Percentiles rank a stretch among this genome's conserved stretches.
phyloP scores from a whole-genome alignment of 75 land plant species.

The Gnetum montanum region DNA sequence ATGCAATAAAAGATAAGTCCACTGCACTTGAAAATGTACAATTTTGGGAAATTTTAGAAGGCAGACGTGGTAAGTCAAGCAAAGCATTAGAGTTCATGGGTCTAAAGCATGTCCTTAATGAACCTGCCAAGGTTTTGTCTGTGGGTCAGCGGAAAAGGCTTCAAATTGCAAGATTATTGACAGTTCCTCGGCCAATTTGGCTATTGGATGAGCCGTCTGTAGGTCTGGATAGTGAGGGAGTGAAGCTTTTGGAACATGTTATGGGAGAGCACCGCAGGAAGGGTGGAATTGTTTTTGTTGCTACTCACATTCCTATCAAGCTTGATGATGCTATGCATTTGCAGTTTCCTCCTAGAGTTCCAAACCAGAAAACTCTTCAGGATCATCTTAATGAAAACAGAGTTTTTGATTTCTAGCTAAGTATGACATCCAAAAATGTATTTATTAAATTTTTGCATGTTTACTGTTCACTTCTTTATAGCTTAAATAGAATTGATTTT shows the following conservation, averaged over 20 bases:
- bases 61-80: constrained; percentile 42
- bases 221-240: constrained; percentile 49
- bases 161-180: constrained; percentile 67
- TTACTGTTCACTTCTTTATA: too few species aligned
- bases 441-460: too few species aligned
- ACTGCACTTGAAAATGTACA: constrained; percentile 55
- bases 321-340: constrained; percentile 46
- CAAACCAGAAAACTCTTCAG: constrained; percentile 13
- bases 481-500: too few species aligned
- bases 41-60: constrained; percentile 57
- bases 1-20: constrained; percentile 50
- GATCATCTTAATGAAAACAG: constrained; percentile 1
- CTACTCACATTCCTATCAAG: constrained; percentile 63
- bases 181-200: constrained; percentile 71
- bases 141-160: constrained; percentile 71
- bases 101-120: constrained; percentile 47
- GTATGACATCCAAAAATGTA: too few species aligned
- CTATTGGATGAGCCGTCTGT: constrained; percentile 60
- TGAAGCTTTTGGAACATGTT: constrained; percentile 25
- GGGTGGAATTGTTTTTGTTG: constrained; percentile 67
- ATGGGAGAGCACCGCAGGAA: constrained; percentile 52
- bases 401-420: neutral
- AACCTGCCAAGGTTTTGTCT: constrained; percentile 47
- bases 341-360: constrained; percentile 36
- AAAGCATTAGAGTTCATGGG: constrained; percentile 58